Base-by-base conservation (phyloP, 148 eudicot species). In the Nyssa sinensis region DNA sequence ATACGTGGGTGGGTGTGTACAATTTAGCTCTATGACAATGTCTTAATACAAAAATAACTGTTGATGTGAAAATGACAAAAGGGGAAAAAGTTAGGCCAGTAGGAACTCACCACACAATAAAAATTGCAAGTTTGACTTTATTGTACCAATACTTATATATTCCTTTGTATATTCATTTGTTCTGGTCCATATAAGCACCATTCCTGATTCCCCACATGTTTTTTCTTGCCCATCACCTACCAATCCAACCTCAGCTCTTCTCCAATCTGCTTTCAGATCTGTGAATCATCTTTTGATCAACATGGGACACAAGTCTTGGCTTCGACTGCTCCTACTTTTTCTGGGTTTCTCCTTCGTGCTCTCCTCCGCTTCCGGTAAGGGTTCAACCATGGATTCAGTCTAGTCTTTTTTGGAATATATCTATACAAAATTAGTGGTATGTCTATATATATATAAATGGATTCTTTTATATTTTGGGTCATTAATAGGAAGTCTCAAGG, bases 361-460 rank as follows among this genome's bases (percentile, higher is more conserved):
- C 61, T 72, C 72, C 47, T 72, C 80, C 72, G 59, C 61, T 65
- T 72, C 76, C 1, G 80, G 80, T 78, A 44, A 65, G 75, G 27
- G 14, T 30, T 5, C 25, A 71, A 53, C 58, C 29, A 57, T n/a
- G 24, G 10, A 33, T 64, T 27, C 21, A 29, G 28, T 47, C 8
- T 70, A 1, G 14, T 27, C n/a, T 3, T 74, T 55, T 8, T 74
- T 2, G 65, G 3, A 5, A 6, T n/a, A 3, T 19, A n/a, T 55
- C 24, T 55, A 3, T 5, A 17, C 3, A 5, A 37, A 55, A 55
- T 55, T 24, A 55, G 7, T 55, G 25, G 21, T 49, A 9, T 37
- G 44, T 55, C 6, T 16, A n/a, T 55, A 13, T 53, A 49, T 49
- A 49, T 6, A 57, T 3, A 24, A 11, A 19, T 66, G 17, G 35